phyloP scores from a whole-genome alignment of 2,329 filamentous ascomycete genomes.

The Exophiala calicioides region DNA sequence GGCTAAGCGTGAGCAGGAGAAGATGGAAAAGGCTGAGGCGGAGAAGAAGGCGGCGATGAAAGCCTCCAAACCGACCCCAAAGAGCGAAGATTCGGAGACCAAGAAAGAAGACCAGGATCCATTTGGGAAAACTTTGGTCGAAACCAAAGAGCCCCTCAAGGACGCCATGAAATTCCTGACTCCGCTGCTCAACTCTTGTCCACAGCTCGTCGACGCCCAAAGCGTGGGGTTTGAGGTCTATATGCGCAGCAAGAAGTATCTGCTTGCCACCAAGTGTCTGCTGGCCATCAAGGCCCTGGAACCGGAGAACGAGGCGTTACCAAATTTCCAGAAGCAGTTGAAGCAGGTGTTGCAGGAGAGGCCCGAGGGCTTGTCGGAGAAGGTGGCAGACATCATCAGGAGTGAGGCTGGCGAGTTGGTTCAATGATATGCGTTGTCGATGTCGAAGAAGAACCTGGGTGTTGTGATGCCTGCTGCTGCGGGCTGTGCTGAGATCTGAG shows the following conservation, averaged over 20 bases:
- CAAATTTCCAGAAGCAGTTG: slow-evolving; percentile 73
- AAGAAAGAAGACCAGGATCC: slow-evolving; percentile 94
- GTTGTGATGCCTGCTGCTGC: too few relatives aligned
- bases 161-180: slow-evolving; percentile 84
- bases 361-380: slow-evolving; percentile 61
- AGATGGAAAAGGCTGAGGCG: slow-evolving; percentile 73
- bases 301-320: slow-evolving; percentile 67
- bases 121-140: slow-evolving; percentile 73
- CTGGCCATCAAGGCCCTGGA: slow-evolving; percentile 71
- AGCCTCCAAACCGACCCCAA: slow-evolving; percentile 62
- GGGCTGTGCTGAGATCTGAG: too few relatives aligned
- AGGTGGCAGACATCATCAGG: slow-evolving; percentile 47
- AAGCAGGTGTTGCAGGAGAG: slow-evolving; percentile 61
- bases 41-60: slow-evolving; percentile 87
- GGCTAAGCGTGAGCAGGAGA: slow-evolving; percentile 76
- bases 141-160: slow-evolving; percentile 77
- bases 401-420: slow-evolving; percentile 15
- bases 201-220: slow-evolving; percentile 79
- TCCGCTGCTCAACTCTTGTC: slow-evolving; percentile 79
- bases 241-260: slow-evolving; percentile 81
- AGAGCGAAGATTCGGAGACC: slow-evolving; percentile 55
- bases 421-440: slow-evolving; percentile 3
- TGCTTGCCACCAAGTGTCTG: slow-evolving; percentile 84
- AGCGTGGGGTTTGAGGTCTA: slow-evolving; percentile 87
- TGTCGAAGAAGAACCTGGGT: too few relatives aligned